Conservation (phyloP, 306 rosid species). For the Glycine latifolia region DNA sequence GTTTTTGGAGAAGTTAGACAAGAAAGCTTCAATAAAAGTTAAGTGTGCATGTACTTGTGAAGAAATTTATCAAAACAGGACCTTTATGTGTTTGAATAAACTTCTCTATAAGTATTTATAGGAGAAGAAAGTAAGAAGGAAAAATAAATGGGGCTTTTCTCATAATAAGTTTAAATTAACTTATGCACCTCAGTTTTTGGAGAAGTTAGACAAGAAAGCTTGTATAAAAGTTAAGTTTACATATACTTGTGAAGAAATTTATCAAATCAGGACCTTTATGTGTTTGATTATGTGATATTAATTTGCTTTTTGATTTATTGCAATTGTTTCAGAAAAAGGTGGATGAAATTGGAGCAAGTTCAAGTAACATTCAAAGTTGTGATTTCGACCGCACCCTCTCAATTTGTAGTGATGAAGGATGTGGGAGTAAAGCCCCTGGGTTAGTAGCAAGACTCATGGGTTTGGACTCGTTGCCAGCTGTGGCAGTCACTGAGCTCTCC, state of each 20-base stretch:
- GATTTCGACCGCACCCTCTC: slow-evolving; percentile 64
- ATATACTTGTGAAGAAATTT: background rate
- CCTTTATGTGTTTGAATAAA: background rate
- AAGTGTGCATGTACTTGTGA: background rate
- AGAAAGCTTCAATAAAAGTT: too few relatives aligned
- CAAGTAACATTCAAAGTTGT: slow-evolving; percentile 58
- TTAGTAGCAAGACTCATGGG: slow-evolving; percentile 95
- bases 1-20: background rate
- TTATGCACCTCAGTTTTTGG: background rate
- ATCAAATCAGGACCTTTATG: background rate
- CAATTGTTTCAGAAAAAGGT: slow-evolving; percentile 60
- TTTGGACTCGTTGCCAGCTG: slow-evolving; percentile 79
- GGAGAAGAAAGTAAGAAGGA: background rate
- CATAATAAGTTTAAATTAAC: background rate
- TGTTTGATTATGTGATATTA: background rate
- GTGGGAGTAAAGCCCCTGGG: slow-evolving; percentile 76
- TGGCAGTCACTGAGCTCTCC: slow-evolving; percentile 55
- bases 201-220: background rate
- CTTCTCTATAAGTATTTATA: background rate
- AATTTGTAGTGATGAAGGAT: slow-evolving; percentile 70
- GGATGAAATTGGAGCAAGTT: slow-evolving; percentile 64
- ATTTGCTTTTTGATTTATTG: slow-evolving; percentile 25
- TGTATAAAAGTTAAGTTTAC: too few relatives aligned
- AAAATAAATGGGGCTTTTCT: background rate
- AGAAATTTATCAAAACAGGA: background rate